phyloP scores from a whole-genome alignment of 2,329 filamentous ascomycete genomes.

The Ceratocystis papillata region DNA sequence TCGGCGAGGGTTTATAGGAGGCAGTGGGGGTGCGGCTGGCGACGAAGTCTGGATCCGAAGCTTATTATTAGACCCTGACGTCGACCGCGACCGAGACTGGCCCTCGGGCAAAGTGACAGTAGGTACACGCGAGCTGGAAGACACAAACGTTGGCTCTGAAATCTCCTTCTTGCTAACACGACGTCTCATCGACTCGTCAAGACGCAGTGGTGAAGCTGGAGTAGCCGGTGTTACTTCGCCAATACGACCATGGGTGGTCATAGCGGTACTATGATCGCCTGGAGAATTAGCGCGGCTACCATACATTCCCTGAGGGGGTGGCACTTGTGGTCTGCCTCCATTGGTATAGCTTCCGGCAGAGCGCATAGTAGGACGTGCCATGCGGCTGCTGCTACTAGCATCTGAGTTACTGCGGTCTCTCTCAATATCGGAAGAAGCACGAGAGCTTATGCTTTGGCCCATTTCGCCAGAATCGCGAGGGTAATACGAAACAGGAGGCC shows the following conservation, averaged over 20 bases:
- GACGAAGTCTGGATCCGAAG: constrained; percentile 33
- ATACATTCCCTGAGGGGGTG: constrained; percentile 21
- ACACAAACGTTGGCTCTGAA: constrained; percentile 41
- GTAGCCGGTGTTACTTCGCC: constrained; percentile 20
- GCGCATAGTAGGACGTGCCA: constrained; percentile 24
- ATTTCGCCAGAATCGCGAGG: constrained; percentile 27
- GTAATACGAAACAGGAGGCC: constrained; percentile 38
- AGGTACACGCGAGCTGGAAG: constrained; percentile 38
- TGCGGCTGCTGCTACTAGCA: constrained; percentile 38
- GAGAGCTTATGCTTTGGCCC: constrained; percentile 26
- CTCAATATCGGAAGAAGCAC: constrained; percentile 33
- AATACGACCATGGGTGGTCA: constrained; percentile 26
- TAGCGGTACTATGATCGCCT: not conserved
- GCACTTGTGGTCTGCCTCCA: constrained; percentile 3
- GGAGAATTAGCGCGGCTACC: constrained; percentile 21
- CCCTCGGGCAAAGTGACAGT: constrained; percentile 34
- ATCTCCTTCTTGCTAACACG: constrained; percentile 40
- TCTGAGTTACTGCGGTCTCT: constrained; percentile 47
- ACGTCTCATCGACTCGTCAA: constrained; percentile 36
- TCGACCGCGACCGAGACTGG: constrained; percentile 31
- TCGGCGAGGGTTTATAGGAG: constrained; percentile 49
- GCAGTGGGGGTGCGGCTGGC: constrained; percentile 41
- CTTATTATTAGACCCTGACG: constrained; percentile 34
- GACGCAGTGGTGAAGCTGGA: constrained; percentile 26
- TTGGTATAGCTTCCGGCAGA: constrained; percentile 16